Conservation (phyloP, 148 eudicot species). For the Amaranthus cruentus region DNA sequence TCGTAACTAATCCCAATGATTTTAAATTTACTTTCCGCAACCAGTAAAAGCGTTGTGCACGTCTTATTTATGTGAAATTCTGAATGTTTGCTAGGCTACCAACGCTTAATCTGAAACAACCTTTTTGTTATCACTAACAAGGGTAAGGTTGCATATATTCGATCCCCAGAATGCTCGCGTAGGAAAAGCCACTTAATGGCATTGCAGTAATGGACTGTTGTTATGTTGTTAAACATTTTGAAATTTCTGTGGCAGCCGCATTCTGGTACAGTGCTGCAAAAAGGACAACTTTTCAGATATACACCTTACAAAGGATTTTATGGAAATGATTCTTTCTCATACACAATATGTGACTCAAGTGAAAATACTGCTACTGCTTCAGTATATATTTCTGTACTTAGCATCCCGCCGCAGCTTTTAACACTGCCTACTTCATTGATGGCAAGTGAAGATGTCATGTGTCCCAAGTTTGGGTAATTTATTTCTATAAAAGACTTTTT, state of each 20-base stretch:
- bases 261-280: slow-evolving; percentile 70
- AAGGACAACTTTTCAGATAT: slow-evolving; percentile 57
- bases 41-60: too few species aligned
- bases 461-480: slow-evolving; percentile 71
- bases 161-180: too few species aligned
- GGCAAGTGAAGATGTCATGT: slow-evolving; percentile 63
- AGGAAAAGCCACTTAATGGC: too few species aligned
- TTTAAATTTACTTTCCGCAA: too few species aligned
- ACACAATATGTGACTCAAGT: slow-evolving; percentile 55
- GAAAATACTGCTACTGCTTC: slow-evolving; percentile 57
- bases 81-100: too few species aligned
- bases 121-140: too few species aligned
- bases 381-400: slow-evolving; percentile 51
- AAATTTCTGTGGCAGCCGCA: slow-evolving; percentile 50
- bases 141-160: too few species aligned
- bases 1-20: too few species aligned
- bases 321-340: slow-evolving; percentile 75
- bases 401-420: slow-evolving; percentile 87
- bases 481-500: neutral
- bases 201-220: too few species aligned
- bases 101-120: too few species aligned
- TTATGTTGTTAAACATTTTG: too few species aligned
- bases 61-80: too few species aligned
- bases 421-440: slow-evolving; percentile 54
- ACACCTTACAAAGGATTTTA: slow-evolving; percentile 81